Conservation (phyloP, 139 green algal species). For the Coelastrella sp. region DNA sequence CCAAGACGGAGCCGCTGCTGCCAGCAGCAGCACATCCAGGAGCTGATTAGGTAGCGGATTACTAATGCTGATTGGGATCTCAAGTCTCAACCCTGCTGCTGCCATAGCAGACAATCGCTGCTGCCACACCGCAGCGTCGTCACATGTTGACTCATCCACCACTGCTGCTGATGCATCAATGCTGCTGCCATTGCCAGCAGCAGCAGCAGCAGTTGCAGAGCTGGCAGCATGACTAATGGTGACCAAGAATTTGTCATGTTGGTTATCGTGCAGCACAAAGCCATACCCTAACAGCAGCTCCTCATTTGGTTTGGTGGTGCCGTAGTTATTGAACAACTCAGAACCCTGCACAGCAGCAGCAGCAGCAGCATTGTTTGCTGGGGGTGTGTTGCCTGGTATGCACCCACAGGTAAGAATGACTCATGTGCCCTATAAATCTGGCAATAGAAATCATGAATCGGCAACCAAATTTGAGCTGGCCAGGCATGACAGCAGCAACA, state of each 20-base stretch:
- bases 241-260: conserved; percentile 46
- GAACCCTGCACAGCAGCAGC: conserved; percentile 26
- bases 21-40: conserved; percentile 43
- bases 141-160: conserved; percentile 9
- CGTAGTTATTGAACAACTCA: conserved; percentile 58
- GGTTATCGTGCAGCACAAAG: conserved; percentile 54
- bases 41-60: conserved; percentile 20
- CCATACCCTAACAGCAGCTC: conserved; percentile 63
- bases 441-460: no score
- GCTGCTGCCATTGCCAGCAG: not conserved
- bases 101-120: not conserved
- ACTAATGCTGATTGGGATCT: conserved; percentile 11
- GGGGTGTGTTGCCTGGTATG: not conserved
- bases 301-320: conserved; percentile 59
- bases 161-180: not conserved
- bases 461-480: not conserved
- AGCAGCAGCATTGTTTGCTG: not conserved
- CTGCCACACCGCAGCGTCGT: conserved; percentile 27
- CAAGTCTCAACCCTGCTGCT: conserved; percentile 13
- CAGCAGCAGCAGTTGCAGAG: not conserved
- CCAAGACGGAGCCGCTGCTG: not conserved
- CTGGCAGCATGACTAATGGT: not conserved
- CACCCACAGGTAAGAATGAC: no score
- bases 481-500: not conserved
- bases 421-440: no score